Percentiles rank a stretch among this genome's conserved stretches.
phyloP scores from a whole-genome alignment of 768 basidiomycete genomes.

The Boletellus emodensis region DNA sequence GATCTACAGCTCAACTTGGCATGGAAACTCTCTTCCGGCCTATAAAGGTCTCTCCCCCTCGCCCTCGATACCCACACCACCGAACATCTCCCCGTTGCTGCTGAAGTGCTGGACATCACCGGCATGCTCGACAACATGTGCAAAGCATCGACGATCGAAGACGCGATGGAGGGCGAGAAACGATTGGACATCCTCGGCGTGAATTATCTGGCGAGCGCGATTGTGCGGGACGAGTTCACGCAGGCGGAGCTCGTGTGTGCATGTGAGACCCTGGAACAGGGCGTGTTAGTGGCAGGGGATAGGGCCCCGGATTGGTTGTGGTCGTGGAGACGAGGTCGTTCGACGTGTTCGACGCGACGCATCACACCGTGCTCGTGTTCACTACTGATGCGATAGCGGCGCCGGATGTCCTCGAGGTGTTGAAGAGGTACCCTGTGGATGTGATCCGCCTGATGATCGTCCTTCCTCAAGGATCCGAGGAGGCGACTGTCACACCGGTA shows the following conservation, averaged over 20 bases:
- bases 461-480: too few species aligned
- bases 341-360: not conserved
- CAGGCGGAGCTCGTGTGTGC: not conserved
- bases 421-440: slow-evolving; percentile 12
- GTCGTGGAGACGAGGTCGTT: not conserved
- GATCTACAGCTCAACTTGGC: slow-evolving; percentile 36
- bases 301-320: slow-evolving; percentile 9
- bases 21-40: slow-evolving; percentile 45
- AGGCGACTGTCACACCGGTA: slow-evolving; percentile 11
- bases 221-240: slow-evolving; percentile 37
- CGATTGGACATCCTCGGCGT: slow-evolving; percentile 43
- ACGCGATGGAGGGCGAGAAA: not conserved
- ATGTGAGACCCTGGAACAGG: slow-evolving; percentile 2
- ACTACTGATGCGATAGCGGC: slow-evolving; percentile 15
- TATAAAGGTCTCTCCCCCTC: slow-evolving; percentile 32
- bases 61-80: slow-evolving; percentile 40
- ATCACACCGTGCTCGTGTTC: slow-evolving; percentile 29
- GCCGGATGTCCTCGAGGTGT: slow-evolving; percentile 6
- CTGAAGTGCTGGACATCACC: slow-evolving; percentile 42
- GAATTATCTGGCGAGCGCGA: slow-evolving; percentile 50
- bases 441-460: too few species aligned
- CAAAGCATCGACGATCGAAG: not conserved
- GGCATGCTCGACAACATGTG: slow-evolving; percentile 8
- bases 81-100: slow-evolving; percentile 46
- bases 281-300: slow-evolving; percentile 8